phyloP scores from a whole-genome alignment of 768 basidiomycete species.

The Suillus subluteus region DNA sequence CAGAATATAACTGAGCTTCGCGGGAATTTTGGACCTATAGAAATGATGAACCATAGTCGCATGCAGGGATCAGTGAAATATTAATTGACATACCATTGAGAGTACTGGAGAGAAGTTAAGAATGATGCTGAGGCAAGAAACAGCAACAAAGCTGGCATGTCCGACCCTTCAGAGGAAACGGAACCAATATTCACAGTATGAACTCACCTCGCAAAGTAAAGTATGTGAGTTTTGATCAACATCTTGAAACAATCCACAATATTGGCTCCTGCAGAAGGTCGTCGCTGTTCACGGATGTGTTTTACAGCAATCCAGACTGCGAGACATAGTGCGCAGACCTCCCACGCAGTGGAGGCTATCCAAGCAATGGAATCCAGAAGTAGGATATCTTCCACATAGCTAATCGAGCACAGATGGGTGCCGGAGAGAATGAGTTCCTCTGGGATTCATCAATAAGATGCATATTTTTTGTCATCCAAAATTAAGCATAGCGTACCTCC shows the following conservation, averaged over 20 bases:
- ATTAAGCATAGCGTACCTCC: too few species aligned
- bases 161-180: background rate
- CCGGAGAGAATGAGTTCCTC: background rate
- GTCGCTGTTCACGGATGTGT: background rate
- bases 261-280: background rate
- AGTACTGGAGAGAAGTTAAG: background rate
- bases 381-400: background rate
- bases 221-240: background rate
- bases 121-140: background rate
- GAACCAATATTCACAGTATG: background rate
- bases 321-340: background rate
- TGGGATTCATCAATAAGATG: background rate
- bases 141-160: background rate
- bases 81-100: background rate
- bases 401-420: background rate
- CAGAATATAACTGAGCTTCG: background rate
- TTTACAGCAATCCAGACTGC: background rate
- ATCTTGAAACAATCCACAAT: background rate
- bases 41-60: background rate
- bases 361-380: background rate
- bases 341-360: background rate
- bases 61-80: background rate
- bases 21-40: background rate
- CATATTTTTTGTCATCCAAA: too few species aligned
- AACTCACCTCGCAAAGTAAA: background rate